phyloP scores from a whole-genome alignment of 2,329 filamentous ascomycete genomes.

The Setomelanomma holmii region DNA sequence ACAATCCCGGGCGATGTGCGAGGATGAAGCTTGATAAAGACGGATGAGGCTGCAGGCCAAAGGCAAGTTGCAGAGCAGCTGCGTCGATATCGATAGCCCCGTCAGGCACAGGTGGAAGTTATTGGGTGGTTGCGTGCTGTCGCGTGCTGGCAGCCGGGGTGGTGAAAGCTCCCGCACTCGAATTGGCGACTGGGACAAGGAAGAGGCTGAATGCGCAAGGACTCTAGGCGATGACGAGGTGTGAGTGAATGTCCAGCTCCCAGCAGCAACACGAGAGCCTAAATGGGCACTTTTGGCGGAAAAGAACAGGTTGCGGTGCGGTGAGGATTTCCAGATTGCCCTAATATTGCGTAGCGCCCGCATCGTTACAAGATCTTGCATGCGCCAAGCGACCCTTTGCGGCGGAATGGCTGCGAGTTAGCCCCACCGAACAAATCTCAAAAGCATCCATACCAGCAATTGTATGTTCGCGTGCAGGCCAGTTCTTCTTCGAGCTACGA shows the following conservation, averaged over 20 bases:
- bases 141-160: conserved; percentile 44
- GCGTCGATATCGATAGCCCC: conserved; percentile 16
- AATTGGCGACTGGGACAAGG: background rate
- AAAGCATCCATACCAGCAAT: conserved; percentile 11
- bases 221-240: background rate
- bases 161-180: conserved; percentile 9
- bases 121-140: conserved; percentile 41
- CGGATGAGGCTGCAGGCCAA: conserved; percentile 5
- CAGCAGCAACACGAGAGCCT: background rate
- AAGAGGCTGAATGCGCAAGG: background rate
- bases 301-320: conserved; percentile 31
- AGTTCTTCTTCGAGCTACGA: conserved; percentile 3
- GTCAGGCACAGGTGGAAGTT: conserved; percentile 35
- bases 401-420: conserved; percentile 6
- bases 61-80: conserved; percentile 19
- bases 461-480: conserved; percentile 25
- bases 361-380: conserved; percentile 11
- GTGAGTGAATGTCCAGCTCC: background rate
- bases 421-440: conserved; percentile 12
- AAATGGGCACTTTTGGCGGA: conserved; percentile 1
- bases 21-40: conserved; percentile 6
- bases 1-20: conserved; percentile 1
- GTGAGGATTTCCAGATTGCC: conserved; percentile 16
- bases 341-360: conserved; percentile 24
- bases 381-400: conserved; percentile 22